phyloP scores from a whole-genome alignment of 208 protist species.

The Acanthamoeba sp. region DNA sequence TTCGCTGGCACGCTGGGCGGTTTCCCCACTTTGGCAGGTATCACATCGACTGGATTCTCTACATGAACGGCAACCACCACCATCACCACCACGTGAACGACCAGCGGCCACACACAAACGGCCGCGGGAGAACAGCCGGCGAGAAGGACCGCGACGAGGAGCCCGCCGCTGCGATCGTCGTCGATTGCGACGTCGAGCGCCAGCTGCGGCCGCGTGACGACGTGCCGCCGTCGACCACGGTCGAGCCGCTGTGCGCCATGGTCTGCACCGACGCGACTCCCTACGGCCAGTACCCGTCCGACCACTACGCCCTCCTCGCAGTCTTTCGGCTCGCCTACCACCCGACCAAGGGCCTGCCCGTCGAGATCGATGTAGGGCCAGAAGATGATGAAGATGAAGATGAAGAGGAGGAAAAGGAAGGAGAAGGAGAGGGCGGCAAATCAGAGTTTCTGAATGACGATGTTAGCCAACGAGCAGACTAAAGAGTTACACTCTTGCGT shows the following conservation, averaged over 20 bases:
- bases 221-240: background rate
- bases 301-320: conserved; percentile 1
- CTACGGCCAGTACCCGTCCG: conserved; percentile 27
- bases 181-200: too few relatives aligned
- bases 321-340: background rate
- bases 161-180: too few relatives aligned
- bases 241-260: conserved; percentile 8
- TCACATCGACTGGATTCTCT: conserved; percentile 49
- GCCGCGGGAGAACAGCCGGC: background rate
- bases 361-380: background rate
- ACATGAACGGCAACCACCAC: background rate
- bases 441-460: too few relatives aligned
- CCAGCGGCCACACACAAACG: background rate
- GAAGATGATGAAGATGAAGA: background rate
- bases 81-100: background rate
- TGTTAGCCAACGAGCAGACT: background rate
- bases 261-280: background rate
- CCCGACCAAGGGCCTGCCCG: background rate
- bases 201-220: background rate
- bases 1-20: background rate
- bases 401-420: background rate
- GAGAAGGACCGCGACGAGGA: background rate
- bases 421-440: too few relatives aligned
- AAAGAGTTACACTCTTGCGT: background rate
- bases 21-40: conserved; percentile 32